Percentiles rank a stretch among this genome's conserved stretches.
Conservation (phyloP, 805 yeast genomes). For the Candida corydali region DNA sequence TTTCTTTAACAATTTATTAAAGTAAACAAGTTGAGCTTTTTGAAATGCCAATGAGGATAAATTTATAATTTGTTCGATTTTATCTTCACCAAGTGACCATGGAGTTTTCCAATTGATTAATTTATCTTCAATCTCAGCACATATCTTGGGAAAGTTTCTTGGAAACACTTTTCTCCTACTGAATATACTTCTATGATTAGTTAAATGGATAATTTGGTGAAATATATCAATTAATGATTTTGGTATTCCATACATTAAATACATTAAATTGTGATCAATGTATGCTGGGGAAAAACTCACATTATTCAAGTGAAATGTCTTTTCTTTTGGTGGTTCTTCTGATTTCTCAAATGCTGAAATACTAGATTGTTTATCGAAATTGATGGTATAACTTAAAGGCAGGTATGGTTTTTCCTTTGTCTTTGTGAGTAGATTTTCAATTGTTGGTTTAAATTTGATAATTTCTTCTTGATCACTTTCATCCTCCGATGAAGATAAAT, state of each 20-base stretch:
- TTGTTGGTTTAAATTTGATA: constrained; percentile 20
- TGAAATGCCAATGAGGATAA: constrained; percentile 31
- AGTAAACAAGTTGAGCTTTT: constrained; percentile 41
- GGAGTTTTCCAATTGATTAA: constrained; percentile 41
- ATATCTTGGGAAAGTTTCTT: constrained; percentile 50
- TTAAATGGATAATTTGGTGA: constrained; percentile 41
- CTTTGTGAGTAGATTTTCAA: constrained; percentile 13
- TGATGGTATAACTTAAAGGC: constrained; percentile 25
- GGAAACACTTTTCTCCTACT: constrained; percentile 36
- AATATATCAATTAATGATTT: constrained; percentile 41
- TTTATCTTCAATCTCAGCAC: constrained; percentile 52
- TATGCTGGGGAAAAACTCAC: constrained; percentile 8
- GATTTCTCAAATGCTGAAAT: not conserved
- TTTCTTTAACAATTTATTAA: constrained; percentile 43
- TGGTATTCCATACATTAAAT: constrained; percentile 48
- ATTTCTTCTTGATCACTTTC: constrained; percentile 10
- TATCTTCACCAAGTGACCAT: constrained; percentile 32
- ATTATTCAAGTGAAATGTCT: not conserved
- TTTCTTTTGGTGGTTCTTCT: not conserved
- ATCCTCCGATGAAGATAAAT: constrained; percentile 14
- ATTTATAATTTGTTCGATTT: constrained; percentile 37
- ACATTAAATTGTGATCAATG: constrained; percentile 22
- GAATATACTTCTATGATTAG: constrained; percentile 52
- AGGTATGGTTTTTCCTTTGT: constrained; percentile 9
- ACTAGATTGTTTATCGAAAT: constrained; percentile 15